phyloP scores from a whole-genome alignment of 257 asterid species.

The Ilex asprella region DNA sequence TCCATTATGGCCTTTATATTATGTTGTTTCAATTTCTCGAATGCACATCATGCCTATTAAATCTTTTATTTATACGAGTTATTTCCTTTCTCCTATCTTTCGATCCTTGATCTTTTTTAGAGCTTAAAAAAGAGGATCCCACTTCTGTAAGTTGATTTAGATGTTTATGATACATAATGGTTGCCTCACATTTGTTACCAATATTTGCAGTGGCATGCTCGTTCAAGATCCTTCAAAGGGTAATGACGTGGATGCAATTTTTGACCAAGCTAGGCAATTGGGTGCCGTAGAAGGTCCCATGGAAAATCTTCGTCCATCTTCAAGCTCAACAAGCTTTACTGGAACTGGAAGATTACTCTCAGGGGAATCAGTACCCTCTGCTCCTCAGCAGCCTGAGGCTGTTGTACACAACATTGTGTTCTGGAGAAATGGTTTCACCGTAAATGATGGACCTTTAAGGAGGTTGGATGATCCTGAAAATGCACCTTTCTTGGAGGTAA shows the following conservation, averaged over 20 bases:
- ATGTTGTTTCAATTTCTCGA: too few species aligned
- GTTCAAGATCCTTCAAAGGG: slow-evolving; percentile 49
- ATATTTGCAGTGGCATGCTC: slow-evolving; percentile 71
- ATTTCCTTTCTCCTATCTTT: too few species aligned
- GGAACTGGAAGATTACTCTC: slow-evolving; percentile 84
- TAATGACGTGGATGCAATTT: slow-evolving; percentile 43
- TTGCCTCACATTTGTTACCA: slow-evolving; percentile 7
- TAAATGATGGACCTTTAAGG: slow-evolving; percentile 91
- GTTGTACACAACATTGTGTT: slow-evolving; percentile 78
- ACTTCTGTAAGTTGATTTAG: too few species aligned
- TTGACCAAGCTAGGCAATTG: slow-evolving; percentile 47
- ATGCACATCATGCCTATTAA: too few species aligned
- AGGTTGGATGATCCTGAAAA: slow-evolving; percentile 92
- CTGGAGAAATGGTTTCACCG: slow-evolving; percentile 96
- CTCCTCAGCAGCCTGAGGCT: slow-evolving; percentile 72
- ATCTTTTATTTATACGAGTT: too few species aligned
- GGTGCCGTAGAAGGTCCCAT: slow-evolving; percentile 65
- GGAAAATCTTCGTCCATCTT: slow-evolving; percentile 56
- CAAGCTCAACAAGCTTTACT: slow-evolving; percentile 72
- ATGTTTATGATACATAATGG: too few species aligned
- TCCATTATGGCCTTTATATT: too few species aligned
- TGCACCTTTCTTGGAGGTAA: slow-evolving; percentile 78
- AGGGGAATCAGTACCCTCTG: slow-evolving; percentile 53
- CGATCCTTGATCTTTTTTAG: too few species aligned
- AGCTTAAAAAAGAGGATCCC: too few species aligned